Base-by-base conservation (phyloP, 495 filamentous ascomycete genomes). In the Podospora anserina region DNA sequence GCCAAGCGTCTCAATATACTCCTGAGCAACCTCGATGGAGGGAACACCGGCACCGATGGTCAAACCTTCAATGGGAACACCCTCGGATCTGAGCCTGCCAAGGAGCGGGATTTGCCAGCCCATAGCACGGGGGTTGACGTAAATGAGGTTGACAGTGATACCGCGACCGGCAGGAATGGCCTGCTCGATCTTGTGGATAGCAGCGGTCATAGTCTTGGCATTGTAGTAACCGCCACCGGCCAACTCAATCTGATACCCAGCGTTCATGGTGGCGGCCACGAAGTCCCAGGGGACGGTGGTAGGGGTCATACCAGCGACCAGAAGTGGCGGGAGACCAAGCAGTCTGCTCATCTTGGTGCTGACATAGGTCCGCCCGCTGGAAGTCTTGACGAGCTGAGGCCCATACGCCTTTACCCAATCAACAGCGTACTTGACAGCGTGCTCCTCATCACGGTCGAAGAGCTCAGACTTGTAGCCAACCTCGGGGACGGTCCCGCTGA, bases 361-460 rank as follows among this genome's bases (percentile, higher is more conserved):
- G 30, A 99, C 95, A 67, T 90, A 97, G 0, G 90, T 96, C 75
- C 90, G 87, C 26, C 95, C 95, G 61, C 84, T 85, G 6, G 93
- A 92, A 23, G 92, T 97, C 82, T 91, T 92, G 71, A 94, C 88
- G 56, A 99, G 85, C 63, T 88, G 88, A 3, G 95, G 95, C 19
- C 95, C 92, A 76, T 95, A 90, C 76, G 97, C 93, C 78, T 95
- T 94, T 57, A 98, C 93, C 95, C 95, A 99, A 77, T 99, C 92
- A n/a, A 92, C 88, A 30, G 96, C 95, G 78, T 90, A 98, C 77
- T 93, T 96, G 70, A 99, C 92, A 2, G 95, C 92, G 70, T 96
- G 88, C 73, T 91, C 89, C 70, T 94, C 90, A 73, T 98, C 96
- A 59, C 96, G 89, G 75, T 99, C 94, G 68, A 99, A 99, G 16